Conservation (phyloP, 2,329 filamentous ascomycete genomes). For the Penicillium rolfsii region DNA sequence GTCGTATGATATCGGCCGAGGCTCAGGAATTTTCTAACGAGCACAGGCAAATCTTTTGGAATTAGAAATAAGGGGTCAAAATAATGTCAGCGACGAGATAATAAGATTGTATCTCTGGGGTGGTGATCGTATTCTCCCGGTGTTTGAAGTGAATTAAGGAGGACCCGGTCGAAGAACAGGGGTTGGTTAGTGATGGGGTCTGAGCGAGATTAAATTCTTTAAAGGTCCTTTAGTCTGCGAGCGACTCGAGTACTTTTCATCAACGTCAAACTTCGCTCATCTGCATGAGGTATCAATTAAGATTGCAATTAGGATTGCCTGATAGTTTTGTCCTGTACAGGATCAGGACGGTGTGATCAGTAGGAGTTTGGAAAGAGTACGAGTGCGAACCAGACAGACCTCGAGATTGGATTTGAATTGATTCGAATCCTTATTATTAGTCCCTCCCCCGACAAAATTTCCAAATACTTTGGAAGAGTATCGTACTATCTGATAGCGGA, state of each 20-base stretch:
- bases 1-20: conserved; percentile 10
- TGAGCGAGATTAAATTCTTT: background rate
- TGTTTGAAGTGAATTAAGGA: conserved; percentile 1
- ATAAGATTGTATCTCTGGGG: too few species aligned
- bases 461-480: background rate
- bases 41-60: background rate
- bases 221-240: background rate
- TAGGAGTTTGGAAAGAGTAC: background rate
- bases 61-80: background rate
- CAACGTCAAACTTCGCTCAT: conserved; percentile 3
- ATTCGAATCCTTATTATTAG: background rate
- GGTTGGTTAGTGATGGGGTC: background rate
- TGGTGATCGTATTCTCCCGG: background rate
- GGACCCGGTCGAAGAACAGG: background rate
- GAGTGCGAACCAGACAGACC: background rate
- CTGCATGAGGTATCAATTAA: background rate
- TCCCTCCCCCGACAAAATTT: too few species aligned
- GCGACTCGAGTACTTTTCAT: conserved; percentile 4
- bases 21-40: background rate
- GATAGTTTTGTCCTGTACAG: background rate
- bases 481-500: background rate
- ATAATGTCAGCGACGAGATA: background rate
- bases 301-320: background rate
- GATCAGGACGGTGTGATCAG: background rate
- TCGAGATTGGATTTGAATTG: conserved; percentile 1